Conservation (phyloP, 2,329 filamentous ascomycete species). For the Neodidymelliopsis sp. region DNA sequence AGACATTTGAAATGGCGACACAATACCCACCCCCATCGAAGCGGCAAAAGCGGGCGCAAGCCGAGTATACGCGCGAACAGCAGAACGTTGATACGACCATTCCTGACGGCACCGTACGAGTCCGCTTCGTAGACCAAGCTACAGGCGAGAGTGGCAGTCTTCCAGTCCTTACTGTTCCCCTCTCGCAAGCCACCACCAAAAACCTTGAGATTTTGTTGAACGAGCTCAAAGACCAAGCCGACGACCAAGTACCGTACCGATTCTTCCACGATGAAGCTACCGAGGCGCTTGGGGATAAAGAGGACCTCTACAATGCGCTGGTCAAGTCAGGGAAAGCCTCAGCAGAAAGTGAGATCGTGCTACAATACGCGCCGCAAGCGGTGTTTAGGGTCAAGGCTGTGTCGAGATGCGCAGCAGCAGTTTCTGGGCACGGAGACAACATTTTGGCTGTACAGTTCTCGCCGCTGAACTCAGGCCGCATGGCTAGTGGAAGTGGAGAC, state of each 20-base stretch:
- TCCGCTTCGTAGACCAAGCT: conserved; percentile 87
- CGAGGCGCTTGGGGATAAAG: conserved; percentile 55
- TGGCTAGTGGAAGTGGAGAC: conserved; percentile 91
- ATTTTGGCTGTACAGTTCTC: conserved; percentile 89
- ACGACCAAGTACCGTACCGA: conserved; percentile 72
- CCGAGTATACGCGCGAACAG: conserved; percentile 75
- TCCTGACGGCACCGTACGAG: conserved; percentile 78
- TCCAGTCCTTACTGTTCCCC: conserved; percentile 73
- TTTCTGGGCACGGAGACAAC: conserved; percentile 89
- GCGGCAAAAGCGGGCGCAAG: conserved; percentile 78
- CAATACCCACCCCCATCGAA: conserved; percentile 85
- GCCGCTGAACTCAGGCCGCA: conserved; percentile 74
- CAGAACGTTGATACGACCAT: conserved; percentile 73
- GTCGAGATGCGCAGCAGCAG: conserved; percentile 85
- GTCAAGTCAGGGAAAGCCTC: conserved; percentile 53
- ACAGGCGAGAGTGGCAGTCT: conserved; percentile 72
- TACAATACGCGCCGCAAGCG: conserved; percentile 80
- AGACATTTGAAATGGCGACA: conserved; percentile 71
- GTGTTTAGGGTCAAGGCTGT: conserved; percentile 94
- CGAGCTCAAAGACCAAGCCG: conserved; percentile 73
- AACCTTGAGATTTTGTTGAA: conserved; percentile 90
- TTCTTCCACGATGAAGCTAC: conserved; percentile 63
- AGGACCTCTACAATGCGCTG: conserved; percentile 53
- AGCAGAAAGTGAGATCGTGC: conserved; percentile 68
- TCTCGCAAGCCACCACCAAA: conserved; percentile 85